Evolutionary conservation across 495 filamentous ascomycete genomes (phyloP).

Genomic region (Penicillium crystallinum): DNA sequence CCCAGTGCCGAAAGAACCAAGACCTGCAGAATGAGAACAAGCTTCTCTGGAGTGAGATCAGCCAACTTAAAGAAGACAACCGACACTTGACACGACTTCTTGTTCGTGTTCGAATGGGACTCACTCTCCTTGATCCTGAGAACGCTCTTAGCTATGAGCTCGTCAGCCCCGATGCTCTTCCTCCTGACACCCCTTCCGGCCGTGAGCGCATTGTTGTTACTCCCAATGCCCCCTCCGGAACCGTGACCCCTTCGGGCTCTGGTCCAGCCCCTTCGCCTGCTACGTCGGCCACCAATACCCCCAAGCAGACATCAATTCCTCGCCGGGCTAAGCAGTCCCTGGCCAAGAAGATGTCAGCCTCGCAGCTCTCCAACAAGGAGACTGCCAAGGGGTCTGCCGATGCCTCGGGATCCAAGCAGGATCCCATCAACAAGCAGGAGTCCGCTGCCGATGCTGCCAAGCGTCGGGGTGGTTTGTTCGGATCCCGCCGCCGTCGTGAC

Average conservation of each 20-base stretch:
- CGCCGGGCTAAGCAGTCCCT: neutral
- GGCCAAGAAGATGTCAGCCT: neutral
- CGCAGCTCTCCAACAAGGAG: neutral
- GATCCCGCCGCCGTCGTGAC: slow-evolving; percentile 21
- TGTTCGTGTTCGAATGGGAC: neutral
- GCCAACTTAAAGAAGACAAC: neutral
- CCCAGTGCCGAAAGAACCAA: slow-evolving; percentile 3
- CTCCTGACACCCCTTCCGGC: neutral
- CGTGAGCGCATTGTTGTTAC: neutral
- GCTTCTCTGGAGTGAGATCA: neutral
- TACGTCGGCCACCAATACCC: neutral
- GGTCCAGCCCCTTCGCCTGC: neutral
- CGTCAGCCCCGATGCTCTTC: neutral
- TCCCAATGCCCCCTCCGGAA: neutral
- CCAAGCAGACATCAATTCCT: neutral
- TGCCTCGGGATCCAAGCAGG: neutral
- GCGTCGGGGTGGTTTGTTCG: slow-evolving; percentile 16
- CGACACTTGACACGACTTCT: neutral
- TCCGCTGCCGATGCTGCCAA: neutral
- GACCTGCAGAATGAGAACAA: slow-evolving; percentile 9
- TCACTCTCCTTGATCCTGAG: neutral
- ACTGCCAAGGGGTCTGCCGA: too few relatives aligned
- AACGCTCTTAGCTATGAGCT: neutral
- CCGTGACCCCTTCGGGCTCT: neutral
- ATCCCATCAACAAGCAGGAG: neutral